Percentiles rank a stretch among this genome's conserved stretches.
phyloP scores from a whole-genome alignment of 2,329 filamentous ascomycete genomes.

The Helotiales sp. region DNA sequence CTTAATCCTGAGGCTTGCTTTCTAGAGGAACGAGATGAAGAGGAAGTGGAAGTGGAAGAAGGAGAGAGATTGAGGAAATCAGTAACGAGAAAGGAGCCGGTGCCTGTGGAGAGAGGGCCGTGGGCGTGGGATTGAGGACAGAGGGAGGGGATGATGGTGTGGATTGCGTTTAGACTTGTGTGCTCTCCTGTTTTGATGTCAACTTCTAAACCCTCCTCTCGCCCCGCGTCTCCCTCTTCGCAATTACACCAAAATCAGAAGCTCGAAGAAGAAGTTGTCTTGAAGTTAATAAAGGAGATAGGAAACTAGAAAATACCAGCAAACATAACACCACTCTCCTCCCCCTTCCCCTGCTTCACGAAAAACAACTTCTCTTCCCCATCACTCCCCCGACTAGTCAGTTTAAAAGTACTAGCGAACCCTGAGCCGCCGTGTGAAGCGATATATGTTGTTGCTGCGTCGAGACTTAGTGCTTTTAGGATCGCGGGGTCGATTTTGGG shows the following conservation, averaged over 20 bases:
- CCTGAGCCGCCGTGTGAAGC: constrained; percentile 64
- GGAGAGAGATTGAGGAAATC: constrained; percentile 73
- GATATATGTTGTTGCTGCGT: constrained; percentile 54
- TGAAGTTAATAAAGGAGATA: no score
- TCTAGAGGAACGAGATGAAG: no score
- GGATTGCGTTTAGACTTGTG: constrained; percentile 79
- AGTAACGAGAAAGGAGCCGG: constrained; percentile 60
- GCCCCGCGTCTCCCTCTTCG: no score
- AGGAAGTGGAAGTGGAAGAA: constrained; percentile 25
- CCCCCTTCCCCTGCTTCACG: constrained; percentile 67
- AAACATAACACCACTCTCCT: constrained; percentile 68
- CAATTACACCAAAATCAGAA: no score
- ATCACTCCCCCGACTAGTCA: constrained; percentile 40
- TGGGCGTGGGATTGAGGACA: constrained; percentile 76
- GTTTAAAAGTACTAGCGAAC: constrained; percentile 67
- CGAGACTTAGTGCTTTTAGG: constrained; percentile 57
- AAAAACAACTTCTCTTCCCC: constrained; percentile 54
- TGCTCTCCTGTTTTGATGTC: constrained; percentile 65
- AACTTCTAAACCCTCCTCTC: neutral
- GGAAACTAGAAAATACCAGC: constrained; percentile 46
- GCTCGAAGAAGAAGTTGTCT: no score
- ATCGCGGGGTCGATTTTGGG: constrained; percentile 62
- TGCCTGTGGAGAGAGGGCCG: constrained; percentile 51
- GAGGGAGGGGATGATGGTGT: constrained; percentile 68
- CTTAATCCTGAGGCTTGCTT: constrained; percentile 46